A percentile compares a stretch with the other conserved stretches of the same genome.
phyloP scores from a whole-genome alignment of 2,329 filamentous ascomycete species.

The Eutypa lata region DNA sequence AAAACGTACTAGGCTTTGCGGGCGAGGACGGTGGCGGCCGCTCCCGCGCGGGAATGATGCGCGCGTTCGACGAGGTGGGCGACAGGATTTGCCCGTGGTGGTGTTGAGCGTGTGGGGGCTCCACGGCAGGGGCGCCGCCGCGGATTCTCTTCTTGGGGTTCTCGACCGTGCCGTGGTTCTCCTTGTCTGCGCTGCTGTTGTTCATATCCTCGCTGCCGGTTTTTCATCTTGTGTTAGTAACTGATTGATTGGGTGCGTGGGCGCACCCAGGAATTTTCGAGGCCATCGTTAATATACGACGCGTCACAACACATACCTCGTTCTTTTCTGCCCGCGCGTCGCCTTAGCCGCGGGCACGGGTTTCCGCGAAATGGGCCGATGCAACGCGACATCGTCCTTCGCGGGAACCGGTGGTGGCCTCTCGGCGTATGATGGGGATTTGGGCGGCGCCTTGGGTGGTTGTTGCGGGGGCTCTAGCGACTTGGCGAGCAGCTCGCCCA shows the following conservation, averaged over 20 bases:
- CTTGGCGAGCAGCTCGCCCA: slow-evolving; percentile 70
- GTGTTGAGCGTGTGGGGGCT: slow-evolving; percentile 39
- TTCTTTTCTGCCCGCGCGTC: slow-evolving; percentile 41
- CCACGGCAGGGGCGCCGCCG: slow-evolving; percentile 38
- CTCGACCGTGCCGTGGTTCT: slow-evolving; percentile 63
- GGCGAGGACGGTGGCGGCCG: slow-evolving; percentile 60
- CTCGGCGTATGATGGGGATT: slow-evolving; percentile 20
- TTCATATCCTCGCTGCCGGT: slow-evolving; percentile 62
- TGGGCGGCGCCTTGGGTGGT: slow-evolving; percentile 8
- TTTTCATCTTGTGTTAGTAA: slow-evolving; percentile 18
- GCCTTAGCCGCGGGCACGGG: slow-evolving; percentile 25
- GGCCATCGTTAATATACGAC: too few relatives aligned
- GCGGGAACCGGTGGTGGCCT: slow-evolving; percentile 46
- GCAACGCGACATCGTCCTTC: slow-evolving; percentile 42
- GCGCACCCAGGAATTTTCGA: too few relatives aligned
- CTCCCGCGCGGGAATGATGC: slow-evolving; percentile 54
- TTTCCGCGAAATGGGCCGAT: slow-evolving; percentile 34
- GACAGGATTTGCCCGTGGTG: slow-evolving; percentile 66
- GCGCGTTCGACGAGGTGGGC: slow-evolving; percentile 78
- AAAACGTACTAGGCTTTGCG: slow-evolving; percentile 48
- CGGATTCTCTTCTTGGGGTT: slow-evolving; percentile 68
- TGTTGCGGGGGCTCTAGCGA: slow-evolving; percentile 40
- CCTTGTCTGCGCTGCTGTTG: slow-evolving; percentile 58
- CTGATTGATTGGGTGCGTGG: too few relatives aligned
- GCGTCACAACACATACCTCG: slow-evolving; percentile 44